Evolutionary conservation across 73 alveolate genomes (phyloP), one percentile per base, ranked within the genome.

Genomic region (Urostyla sp.): DNA sequence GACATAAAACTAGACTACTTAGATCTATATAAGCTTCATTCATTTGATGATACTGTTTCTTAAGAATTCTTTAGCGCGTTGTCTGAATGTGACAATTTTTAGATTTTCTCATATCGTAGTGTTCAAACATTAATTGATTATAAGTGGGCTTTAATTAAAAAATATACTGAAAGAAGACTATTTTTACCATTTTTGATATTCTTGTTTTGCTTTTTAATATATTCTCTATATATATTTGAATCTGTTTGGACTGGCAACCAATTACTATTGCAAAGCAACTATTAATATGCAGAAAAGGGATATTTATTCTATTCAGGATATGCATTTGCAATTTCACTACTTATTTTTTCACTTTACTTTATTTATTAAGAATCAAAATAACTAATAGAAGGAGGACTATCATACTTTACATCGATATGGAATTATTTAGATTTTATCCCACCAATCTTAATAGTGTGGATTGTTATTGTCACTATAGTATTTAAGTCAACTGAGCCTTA

Each of bases 111-210:
- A 1, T 16, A 52, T 45, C 27, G 56, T 26, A 24, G 52, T 28
- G 54, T 75, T 0, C 13, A 44, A 23, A 78, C 87, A 26, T 1
- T 75, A 1, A 75, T 75, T 31, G 74, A 75, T 35, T 75, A 55
- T 32, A 54, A 67, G 31, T 80, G 90, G 90, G 74, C 83, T 4
- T 20, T 49, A 2, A 61, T 51, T 16, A 48, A 53, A 18, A 50
- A 50, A 18, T 32, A 43, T 23, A 80, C 78, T 34, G 28, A 66
- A 16, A 66, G 31, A 8, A 31, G 23, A n/a, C 35, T 80, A 54
- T 80, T 80, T 45, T 24, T 66, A 20, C 90, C 90, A 30, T 80
- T 59, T 38, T 16, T 80, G 26, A 23, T 80, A 75, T 80, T 49
- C 59, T 38, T 40, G 27, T 26, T 59, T 20, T n/a, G 49, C 21